phyloP scores from a whole-genome alignment of 176 grass and related monocot genomes.

The Zizania latifolia region DNA sequence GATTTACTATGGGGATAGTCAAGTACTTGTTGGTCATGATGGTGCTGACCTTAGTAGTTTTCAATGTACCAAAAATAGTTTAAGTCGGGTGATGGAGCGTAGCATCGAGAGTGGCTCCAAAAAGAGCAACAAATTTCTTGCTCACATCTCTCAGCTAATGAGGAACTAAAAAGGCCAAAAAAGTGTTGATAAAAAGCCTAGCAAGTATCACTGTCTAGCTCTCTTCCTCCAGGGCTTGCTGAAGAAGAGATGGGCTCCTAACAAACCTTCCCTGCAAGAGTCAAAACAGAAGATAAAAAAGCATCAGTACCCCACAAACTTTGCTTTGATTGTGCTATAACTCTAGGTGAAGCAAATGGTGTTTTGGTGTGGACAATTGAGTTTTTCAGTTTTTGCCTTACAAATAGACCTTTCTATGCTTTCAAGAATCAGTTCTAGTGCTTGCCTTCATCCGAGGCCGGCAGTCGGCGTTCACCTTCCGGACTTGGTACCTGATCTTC shows the following conservation, averaged over 20 bases:
- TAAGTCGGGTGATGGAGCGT: too few relatives aligned
- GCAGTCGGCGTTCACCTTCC: conserved; percentile 88
- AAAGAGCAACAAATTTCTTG: conserved; percentile 16
- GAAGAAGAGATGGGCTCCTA: conserved; percentile 88
- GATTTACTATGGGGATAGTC: too few relatives aligned
- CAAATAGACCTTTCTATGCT: conserved; percentile 45
- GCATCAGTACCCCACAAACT: conserved; percentile 12
- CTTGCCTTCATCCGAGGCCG: conserved; percentile 99
- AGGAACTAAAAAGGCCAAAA: conserved; percentile 35
- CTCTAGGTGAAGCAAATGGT: neutral
- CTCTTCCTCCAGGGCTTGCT: conserved; percentile 80
- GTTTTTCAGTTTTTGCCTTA: conserved; percentile 35
- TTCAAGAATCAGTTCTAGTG: conserved; percentile 61
- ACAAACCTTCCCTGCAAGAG: conserved; percentile 89
- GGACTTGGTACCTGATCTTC: conserved; percentile 97
- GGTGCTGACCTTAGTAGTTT: too few relatives aligned
- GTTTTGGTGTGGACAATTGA: conserved; percentile 19
- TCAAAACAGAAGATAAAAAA: neutral
- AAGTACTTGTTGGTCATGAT: too few relatives aligned
- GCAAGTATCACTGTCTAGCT: conserved; percentile 53
- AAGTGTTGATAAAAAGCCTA: conserved; percentile 28
- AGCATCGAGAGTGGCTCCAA: too few relatives aligned
- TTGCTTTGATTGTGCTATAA: neutral
- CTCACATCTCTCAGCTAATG: conserved; percentile 39
- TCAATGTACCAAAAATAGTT: too few relatives aligned